phyloP scores from a whole-genome alignment of 2,329 filamentous ascomycete genomes.

The Neonectria sp. region DNA sequence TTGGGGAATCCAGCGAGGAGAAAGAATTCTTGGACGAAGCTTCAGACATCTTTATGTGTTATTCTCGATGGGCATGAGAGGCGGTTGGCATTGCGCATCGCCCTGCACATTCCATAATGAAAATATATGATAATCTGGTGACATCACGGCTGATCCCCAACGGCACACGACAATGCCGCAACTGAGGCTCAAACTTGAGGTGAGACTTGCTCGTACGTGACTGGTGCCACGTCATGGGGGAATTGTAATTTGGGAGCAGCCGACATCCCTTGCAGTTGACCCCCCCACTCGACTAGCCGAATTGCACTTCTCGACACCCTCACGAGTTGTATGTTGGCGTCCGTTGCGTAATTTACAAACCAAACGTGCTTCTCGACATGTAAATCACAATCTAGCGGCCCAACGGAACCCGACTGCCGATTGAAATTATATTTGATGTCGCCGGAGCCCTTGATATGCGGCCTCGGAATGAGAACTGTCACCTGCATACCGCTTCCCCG shows the following conservation, averaged over 20 bases:
- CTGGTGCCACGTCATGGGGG: not conserved
- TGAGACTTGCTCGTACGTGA: not conserved
- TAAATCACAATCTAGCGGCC: not conserved
- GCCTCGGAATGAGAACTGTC: not conserved
- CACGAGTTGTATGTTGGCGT: not conserved
- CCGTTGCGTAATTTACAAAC: not conserved
- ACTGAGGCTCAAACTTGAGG: not conserved
- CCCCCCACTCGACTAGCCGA: not conserved
- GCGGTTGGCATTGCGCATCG: not conserved
- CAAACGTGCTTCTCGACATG: not conserved
- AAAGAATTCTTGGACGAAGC: not conserved
- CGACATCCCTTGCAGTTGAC: not conserved
- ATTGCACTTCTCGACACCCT: slow-evolving; percentile 8
- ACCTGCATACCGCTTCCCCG: not conserved
- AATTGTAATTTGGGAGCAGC: slow-evolving; percentile 2
- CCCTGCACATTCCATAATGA: not conserved
- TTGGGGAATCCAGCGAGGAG: not conserved
- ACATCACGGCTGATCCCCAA: not conserved
- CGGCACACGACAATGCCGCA: not conserved
- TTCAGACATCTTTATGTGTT: not conserved
- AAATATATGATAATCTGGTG: not conserved
- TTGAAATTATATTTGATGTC: not conserved
- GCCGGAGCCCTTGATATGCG: not conserved
- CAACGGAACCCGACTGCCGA: not conserved
- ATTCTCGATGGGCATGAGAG: not conserved